Conservation (phyloP, 768 basidiomycete species). For the Naganishia antarctica region DNA sequence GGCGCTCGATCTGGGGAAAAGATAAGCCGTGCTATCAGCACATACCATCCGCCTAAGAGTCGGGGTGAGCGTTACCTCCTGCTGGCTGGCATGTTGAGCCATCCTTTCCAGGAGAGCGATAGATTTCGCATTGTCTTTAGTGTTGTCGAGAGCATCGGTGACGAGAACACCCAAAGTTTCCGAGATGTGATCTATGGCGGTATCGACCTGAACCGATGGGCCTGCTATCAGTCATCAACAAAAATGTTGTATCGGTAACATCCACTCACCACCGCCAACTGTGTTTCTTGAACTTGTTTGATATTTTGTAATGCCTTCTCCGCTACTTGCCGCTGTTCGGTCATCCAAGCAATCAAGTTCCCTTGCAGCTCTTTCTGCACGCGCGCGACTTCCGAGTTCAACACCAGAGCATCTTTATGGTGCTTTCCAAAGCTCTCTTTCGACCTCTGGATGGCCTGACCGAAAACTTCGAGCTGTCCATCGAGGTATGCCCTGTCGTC, state of each 20-base stretch:
- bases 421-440: not conserved
- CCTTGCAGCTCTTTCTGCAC: conserved; percentile 12
- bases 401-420: not conserved
- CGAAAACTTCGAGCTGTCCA: conserved; percentile 7
- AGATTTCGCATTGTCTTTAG: conserved; percentile 57
- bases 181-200: conserved; percentile 39
- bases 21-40: conserved; percentile 1
- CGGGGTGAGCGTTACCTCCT: conserved; percentile 34
- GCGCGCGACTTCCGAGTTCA: not conserved
- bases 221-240: not conserved
- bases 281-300: conserved; percentile 1
- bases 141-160: conserved; percentile 58
- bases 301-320: conserved; percentile 2
- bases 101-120: conserved; percentile 54
- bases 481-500: conserved; percentile 24
- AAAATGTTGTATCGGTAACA: not conserved
- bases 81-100: conserved; percentile 32
- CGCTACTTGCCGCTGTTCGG: not conserved
- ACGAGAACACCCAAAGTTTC: conserved; percentile 61
- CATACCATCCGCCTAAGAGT: not conserved
- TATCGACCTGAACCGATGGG: conserved; percentile 15
- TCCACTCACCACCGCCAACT: conserved; percentile 20
- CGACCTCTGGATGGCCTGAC: conserved; percentile 2
- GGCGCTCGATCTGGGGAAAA: conserved; percentile 54
- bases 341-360: conserved; percentile 21